Evolutionary conservation across 768 basidiomycete species (phyloP).

Genomic region (Russula dissimulans): DNA sequence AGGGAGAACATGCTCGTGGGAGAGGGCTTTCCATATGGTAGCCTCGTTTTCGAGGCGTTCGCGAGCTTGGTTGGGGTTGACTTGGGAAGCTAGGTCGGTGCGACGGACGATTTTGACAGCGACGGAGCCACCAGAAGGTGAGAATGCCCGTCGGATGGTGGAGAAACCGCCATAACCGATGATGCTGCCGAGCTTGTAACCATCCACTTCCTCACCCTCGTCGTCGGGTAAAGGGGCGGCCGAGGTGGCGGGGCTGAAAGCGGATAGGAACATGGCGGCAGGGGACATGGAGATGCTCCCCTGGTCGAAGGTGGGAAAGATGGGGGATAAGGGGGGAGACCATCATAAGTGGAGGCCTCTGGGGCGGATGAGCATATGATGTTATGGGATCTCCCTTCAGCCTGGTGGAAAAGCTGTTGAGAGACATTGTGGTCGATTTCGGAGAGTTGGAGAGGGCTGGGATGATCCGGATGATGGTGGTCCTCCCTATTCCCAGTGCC

Average conservation of each 20-base stretch:
- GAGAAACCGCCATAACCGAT: slow-evolving; percentile 80
- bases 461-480: background rate
- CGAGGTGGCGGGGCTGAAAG: slow-evolving; percentile 40
- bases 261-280: slow-evolving; percentile 65
- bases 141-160: slow-evolving; percentile 60
- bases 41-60: slow-evolving; percentile 64
- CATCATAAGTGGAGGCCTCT: slow-evolving; percentile 7
- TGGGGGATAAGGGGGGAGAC: slow-evolving; percentile 8
- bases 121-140: slow-evolving; percentile 50
- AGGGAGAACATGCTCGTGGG: slow-evolving; percentile 81
- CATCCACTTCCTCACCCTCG: slow-evolving; percentile 57
- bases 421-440: slow-evolving; percentile 18
- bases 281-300: slow-evolving; percentile 39
- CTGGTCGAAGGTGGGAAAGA: slow-evolving; percentile 8
- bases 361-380: slow-evolving; percentile 16
- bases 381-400: background rate
- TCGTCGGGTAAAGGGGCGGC: slow-evolving; percentile 42
- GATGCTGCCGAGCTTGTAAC: slow-evolving; percentile 66
- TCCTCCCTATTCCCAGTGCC: background rate
- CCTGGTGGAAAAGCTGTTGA: slow-evolving; percentile 2
- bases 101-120: slow-evolving; percentile 80
- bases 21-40: slow-evolving; percentile 61
- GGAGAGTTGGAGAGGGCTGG: background rate
- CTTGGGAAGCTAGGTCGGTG: slow-evolving; percentile 44
- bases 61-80: slow-evolving; percentile 37